Evolutionary conservation across 2,329 filamentous ascomycete genomes (phyloP).

Genomic region (Penicillium sp.): DNA sequence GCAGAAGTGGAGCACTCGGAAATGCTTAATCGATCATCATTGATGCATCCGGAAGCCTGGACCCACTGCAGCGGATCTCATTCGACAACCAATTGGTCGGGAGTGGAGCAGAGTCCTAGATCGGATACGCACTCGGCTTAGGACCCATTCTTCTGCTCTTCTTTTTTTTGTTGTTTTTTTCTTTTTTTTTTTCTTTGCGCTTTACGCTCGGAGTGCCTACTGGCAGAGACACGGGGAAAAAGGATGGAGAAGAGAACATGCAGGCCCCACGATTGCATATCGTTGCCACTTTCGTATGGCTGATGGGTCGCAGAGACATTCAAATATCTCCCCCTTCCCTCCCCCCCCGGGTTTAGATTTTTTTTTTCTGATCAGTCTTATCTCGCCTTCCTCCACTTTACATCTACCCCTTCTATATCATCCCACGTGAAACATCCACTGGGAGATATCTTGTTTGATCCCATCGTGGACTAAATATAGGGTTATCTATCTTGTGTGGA

Average conservation of each 20-base stretch:
- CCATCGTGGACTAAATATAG: background rate
- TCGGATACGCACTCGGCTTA: constrained; percentile 12
- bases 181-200: background rate
- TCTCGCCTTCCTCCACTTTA: constrained; percentile 4
- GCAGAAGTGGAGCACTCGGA: constrained; percentile 9
- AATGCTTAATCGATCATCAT: constrained; percentile 35
- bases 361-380: constrained; percentile 3
- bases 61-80: constrained; percentile 19
- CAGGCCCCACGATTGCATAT: constrained; percentile 22
- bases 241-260: constrained; percentile 8
- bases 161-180: background rate
- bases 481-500: background rate
- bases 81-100: constrained; percentile 5
- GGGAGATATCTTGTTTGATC: background rate
- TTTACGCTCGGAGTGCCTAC: background rate
- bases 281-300: constrained; percentile 19
- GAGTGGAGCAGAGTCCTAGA: constrained; percentile 15
- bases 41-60: constrained; percentile 31
- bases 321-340: constrained; percentile 30
- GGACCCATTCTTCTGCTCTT: background rate
- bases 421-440: background rate
- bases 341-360: constrained; percentile 7
- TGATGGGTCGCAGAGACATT: constrained; percentile 20
- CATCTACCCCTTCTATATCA: background rate
- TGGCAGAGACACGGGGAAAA: background rate